Conservation (phyloP, 768 basidiomycete genomes). For the Mycena amicta region DNA sequence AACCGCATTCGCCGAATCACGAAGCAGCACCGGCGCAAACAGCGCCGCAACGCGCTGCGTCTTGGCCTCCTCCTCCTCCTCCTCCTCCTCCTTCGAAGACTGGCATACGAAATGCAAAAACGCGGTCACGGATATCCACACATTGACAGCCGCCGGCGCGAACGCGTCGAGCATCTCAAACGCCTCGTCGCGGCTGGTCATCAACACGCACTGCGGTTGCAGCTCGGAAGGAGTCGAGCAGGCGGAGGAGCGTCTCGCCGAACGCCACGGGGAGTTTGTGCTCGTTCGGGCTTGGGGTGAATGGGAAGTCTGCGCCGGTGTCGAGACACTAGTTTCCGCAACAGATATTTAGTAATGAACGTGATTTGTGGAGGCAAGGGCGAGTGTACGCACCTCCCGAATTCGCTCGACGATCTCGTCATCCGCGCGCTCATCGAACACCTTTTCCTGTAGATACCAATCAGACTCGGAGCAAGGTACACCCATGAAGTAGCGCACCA, state of each 20-base stretch:
- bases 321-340: constrained; percentile 59
- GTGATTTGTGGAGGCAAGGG: too few species aligned
- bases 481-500: constrained; percentile 33
- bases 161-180: constrained; percentile 65
- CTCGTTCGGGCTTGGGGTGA: constrained; percentile 35
- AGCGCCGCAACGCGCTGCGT: constrained; percentile 47
- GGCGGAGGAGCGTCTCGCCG: constrained; percentile 49
- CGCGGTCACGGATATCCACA: constrained; percentile 76
- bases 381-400: constrained; percentile 54
- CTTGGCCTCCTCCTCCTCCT: too few species aligned
- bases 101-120: constrained; percentile 68
- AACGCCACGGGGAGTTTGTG: constrained; percentile 48
- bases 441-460: constrained; percentile 40
- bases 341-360: too few species aligned
- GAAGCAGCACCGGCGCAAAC: constrained; percentile 68
- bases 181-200: constrained; percentile 64
- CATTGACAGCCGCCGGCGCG: constrained; percentile 58
- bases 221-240: constrained; percentile 58
- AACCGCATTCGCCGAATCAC: constrained; percentile 41
- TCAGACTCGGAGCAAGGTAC: background rate
- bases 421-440: constrained; percentile 55
- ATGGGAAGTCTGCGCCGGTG: constrained; percentile 67
- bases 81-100: constrained; percentile 34
- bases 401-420: constrained; percentile 48
- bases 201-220: constrained; percentile 55